Evolutionary conservation across 108 stramenopile genomes (phyloP).

Genomic region (Mediolabrus comicus): DNA sequence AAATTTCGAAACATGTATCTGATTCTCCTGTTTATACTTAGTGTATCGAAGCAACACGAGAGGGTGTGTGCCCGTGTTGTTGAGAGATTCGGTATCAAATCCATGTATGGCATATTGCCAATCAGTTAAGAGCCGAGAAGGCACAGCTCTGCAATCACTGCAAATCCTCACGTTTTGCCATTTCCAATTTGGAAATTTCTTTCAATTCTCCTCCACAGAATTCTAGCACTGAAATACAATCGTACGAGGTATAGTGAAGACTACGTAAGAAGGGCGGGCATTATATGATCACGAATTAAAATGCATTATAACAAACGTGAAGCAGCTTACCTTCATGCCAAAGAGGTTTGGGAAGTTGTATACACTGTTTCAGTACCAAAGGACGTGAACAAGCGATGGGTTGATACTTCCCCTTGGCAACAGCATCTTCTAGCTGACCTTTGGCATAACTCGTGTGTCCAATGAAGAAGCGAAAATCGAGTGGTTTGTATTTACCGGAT

Average conservation of each 20-base stretch:
- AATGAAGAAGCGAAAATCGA: conserved; percentile 86
- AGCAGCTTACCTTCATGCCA: conserved; percentile 86
- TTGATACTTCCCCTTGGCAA: conserved; percentile 65
- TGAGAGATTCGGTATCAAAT: too few species aligned
- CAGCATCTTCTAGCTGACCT: conserved; percentile 50
- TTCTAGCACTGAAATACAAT: conserved; percentile 54
- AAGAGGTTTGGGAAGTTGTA: conserved; percentile 79
- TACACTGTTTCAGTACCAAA: conserved; percentile 84
- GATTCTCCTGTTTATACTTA: too few species aligned
- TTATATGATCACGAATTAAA: too few species aligned
- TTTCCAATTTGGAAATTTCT: conserved; percentile 68
- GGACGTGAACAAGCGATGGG: conserved; percentile 75
- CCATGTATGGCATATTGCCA: too few species aligned
- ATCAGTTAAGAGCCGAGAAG: too few species aligned
- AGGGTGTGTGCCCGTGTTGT: too few species aligned
- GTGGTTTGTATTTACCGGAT: conserved; percentile 61
- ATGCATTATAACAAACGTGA: too few species aligned
- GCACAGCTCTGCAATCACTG: too few species aligned
- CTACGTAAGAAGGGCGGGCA: neutral
- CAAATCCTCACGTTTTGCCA: conserved; percentile 68
- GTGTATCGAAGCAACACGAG: too few species aligned
- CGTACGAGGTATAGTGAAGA: neutral
- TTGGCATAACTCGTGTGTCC: conserved; percentile 57
- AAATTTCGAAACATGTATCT: too few species aligned
- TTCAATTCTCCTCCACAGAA: conserved; percentile 69